These are phyloP conservation scores for Pestalotiopsis sp. DNA, from an alignment of 2,329 filamentous ascomycete genomes.

Conservation along the genomic window DNA sequence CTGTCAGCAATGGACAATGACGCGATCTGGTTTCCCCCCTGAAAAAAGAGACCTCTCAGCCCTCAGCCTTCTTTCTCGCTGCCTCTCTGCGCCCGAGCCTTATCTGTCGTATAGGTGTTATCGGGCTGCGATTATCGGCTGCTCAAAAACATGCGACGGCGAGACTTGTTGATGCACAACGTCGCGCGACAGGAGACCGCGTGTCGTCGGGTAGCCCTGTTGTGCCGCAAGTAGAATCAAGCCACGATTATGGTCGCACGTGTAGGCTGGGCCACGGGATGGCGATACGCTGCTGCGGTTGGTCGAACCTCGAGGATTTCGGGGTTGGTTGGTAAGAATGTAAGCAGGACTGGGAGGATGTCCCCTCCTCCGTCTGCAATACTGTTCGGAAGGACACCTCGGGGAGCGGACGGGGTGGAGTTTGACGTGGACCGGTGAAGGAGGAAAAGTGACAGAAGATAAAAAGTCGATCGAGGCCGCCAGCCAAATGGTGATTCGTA, in stretches of 20 bases:
- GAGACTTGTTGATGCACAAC: not conserved
- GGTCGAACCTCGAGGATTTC: not conserved
- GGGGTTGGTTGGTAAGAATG: not conserved
- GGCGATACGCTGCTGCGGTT: slow-evolving; percentile 6
- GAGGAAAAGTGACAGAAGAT: not conserved
- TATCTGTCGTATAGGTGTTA: not conserved
- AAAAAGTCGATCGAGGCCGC: not conserved
- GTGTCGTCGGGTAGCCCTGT: not conserved
- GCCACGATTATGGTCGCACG: slow-evolving; percentile 8
- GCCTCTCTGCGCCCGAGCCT: not conserved
- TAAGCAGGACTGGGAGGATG: not conserved
- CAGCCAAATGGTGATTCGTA: not conserved
- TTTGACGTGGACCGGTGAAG: not conserved
- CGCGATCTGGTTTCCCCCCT: not conserved
- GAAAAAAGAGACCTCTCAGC: not conserved
- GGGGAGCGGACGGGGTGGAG: not conserved
- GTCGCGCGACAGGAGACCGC: not conserved
- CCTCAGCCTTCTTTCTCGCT: not conserved
- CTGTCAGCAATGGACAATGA: slow-evolving; percentile 14
- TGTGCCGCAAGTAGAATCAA: slow-evolving; percentile 1
- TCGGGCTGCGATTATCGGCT: not conserved
- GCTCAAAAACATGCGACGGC: not conserved
- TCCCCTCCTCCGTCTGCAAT: not conserved
- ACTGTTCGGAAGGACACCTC: not conserved
- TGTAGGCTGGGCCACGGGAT: not conserved